Base-by-base conservation (phyloP, 768 basidiomycete species). In the Tephrocybe sp. region DNA sequence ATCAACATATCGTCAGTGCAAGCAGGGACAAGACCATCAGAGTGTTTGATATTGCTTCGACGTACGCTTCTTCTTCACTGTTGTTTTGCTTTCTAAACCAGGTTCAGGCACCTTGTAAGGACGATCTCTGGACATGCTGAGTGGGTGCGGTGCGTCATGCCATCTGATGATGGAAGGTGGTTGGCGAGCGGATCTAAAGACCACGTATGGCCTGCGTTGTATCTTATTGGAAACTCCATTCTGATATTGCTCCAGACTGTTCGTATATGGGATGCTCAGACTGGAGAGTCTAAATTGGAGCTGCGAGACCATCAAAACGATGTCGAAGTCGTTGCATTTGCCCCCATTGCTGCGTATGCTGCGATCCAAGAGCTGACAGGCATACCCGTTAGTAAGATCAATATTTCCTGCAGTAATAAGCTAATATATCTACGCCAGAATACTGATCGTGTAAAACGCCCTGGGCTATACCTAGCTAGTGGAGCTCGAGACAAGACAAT, bases 401-500 rank as follows among this genome's bases (percentile, higher is more conserved):
- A 34, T 19, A 25, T 21, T 48, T 43, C 30, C 39, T 44, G 49
- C 47, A 52, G 33, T 39, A 39, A 21, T 19, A 29, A 39, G 8
- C 46, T 57, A 27, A 60, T 29, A 6, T 33, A 30, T 30, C 36
- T 39, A 12, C 18, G 36, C 33, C 49, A 84, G 80, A 76, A 75
- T 53, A 79, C 74, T 39, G 81, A 82, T 49, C 66, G 70, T 16
- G 65, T 57, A 53, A 82, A 75, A 64, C 77, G 67, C 49, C 76
- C 66, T 41, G 84, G 74, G 12, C 61, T 72, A 21, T 94, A 83
- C 62, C 75, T 88, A 7, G 84, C 84, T 9, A 93, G 91, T 12
- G 92, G 91, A 2, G 86, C 89, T 25, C 78, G 94, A 66, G 94
- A 97, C 71, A 95, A 92, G 75, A 83, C 83, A 4, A 90, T 97